Base-by-base conservation (phyloP, 1,284 basidiomycete species). In the Sanghuangporus sanghuang region DNA sequence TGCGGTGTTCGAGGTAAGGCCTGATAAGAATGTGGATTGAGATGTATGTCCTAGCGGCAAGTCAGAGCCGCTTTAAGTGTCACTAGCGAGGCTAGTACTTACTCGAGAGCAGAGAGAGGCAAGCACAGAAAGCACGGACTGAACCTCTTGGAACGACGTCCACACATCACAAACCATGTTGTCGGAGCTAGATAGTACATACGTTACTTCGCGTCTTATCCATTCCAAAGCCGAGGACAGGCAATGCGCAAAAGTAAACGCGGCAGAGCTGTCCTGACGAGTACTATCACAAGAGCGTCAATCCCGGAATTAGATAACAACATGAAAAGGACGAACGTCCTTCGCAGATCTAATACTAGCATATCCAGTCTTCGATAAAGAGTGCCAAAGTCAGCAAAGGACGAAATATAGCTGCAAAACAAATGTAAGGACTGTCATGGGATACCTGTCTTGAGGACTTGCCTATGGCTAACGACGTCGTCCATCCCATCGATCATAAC, bases 221-320 rank as follows among this genome's bases (percentile, higher is more conserved):
- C 78, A 81, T 7, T 75, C 72, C 1, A 89, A 72, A 8, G 83
- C 76, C 0, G 81, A 82, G 1, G 85, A 83, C 4, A 91, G 73
- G 0, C 83, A 78, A 69, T 92, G 86, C 0, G 80, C 78, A 68
- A 90, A 87, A 6, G 88, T 85, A 69, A 89, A 82, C 8, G 83
- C 72, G 8, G 83, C 84, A 6, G 86, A 79, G 6, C 59, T 58
- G 23, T 57, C 40, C 8, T 12, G 35, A 4, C 42, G 36, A 38
- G 38, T 40, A 21, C 62, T 63, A 14, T 57, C 9, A 21, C n/a
- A 5, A 6, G 7, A 12, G 18, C n/a, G n/a, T 27, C 16, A 35
- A n/a, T 48, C 21, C 40, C 18, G 38, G 49, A 49, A 36, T 56
- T 12, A 16, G 5, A 14, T 48, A 11, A 12, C 39, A 12, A 52